A percentile compares a stretch with the other conserved stretches of the same genome.
Evolutionary conservation across 495 filamentous ascomycete species (phyloP).

Genomic region (Neurospora hispaniola): DNA sequence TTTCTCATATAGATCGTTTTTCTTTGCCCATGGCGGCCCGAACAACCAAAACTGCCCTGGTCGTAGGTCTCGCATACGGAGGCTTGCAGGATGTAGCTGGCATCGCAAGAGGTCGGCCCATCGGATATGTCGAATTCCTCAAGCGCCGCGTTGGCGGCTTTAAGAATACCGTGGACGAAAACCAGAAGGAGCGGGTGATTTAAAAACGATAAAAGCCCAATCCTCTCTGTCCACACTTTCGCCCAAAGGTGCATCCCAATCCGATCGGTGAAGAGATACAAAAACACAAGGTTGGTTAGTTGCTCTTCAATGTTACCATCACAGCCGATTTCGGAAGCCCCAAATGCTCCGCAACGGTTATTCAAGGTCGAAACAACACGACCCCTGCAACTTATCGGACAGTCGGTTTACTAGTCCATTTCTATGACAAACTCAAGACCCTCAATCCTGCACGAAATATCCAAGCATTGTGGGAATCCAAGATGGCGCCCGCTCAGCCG

Average conservation of each 20-base stretch:
- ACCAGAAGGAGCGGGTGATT: constrained; percentile 65
- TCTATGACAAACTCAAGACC: background rate
- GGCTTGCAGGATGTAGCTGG: constrained; percentile 53
- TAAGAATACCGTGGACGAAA: constrained; percentile 33
- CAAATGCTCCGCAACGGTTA: background rate
- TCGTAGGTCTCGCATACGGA: constrained; percentile 70
- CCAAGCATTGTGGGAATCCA: background rate
- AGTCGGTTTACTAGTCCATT: background rate
- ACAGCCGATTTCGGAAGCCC: background rate
- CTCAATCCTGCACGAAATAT: background rate
- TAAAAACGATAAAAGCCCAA: background rate
- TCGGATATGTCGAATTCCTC: constrained; percentile 63
- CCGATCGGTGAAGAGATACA: background rate
- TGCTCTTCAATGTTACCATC: background rate
- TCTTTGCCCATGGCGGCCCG: constrained; percentile 73
- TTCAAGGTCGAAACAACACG: background rate
- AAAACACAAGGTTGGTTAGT: background rate
- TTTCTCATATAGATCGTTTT: constrained; percentile 54
- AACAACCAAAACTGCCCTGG: constrained; percentile 68
- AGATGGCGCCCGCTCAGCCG: background rate
- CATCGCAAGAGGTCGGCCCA: constrained; percentile 51
- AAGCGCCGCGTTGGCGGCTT: constrained; percentile 18
- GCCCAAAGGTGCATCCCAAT: background rate
- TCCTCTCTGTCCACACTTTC: background rate
- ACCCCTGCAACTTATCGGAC: background rate